Percentiles rank a stretch among this genome's conserved stretches.
phyloP scores from a whole-genome alignment of 75 land plant genomes.

The Selaginella moellendorffii region DNA sequence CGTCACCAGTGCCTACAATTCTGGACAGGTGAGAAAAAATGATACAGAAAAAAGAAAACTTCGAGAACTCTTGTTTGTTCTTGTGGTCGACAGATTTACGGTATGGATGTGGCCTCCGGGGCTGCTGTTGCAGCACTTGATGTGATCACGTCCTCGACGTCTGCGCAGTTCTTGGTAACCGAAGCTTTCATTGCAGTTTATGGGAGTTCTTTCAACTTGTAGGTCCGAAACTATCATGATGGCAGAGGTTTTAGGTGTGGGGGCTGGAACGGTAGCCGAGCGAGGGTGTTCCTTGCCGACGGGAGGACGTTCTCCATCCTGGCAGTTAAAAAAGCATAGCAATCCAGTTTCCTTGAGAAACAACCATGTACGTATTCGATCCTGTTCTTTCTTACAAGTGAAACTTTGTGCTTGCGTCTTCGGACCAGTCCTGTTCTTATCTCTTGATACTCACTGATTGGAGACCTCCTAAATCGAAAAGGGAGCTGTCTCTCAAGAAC shows the following conservation, averaged over 20 bases:
- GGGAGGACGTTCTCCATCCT: constrained; percentile 64
- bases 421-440: constrained; percentile 3
- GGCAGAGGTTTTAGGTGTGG: constrained; percentile 47
- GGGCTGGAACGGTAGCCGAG: constrained; percentile 64
- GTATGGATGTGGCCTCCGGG: constrained; percentile 96
- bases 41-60: too few species aligned
- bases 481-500: constrained; percentile 18
- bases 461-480: constrained; percentile 48
- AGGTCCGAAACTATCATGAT: constrained; percentile 93
- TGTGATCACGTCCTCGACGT: constrained; percentile 94
- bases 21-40: background rate
- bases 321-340: constrained; percentile 25
- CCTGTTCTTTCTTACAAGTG: too few species aligned
- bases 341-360: too few species aligned
- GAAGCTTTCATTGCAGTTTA: too few species aligned
- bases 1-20: background rate
- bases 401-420: background rate
- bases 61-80: too few species aligned
- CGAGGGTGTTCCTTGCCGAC: constrained; percentile 89
- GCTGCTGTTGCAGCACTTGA: constrained; percentile 85
- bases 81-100: constrained; percentile 48
- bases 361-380: too few species aligned
- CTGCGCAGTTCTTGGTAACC: constrained; percentile 98
- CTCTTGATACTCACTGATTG: constrained; percentile 33
- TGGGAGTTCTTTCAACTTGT: too few species aligned